These are phyloP conservation scores for Exophiala xenobiotica DNA, from an alignment of 2,329 filamentous ascomycete species.

Conservation along the genomic window DNA sequence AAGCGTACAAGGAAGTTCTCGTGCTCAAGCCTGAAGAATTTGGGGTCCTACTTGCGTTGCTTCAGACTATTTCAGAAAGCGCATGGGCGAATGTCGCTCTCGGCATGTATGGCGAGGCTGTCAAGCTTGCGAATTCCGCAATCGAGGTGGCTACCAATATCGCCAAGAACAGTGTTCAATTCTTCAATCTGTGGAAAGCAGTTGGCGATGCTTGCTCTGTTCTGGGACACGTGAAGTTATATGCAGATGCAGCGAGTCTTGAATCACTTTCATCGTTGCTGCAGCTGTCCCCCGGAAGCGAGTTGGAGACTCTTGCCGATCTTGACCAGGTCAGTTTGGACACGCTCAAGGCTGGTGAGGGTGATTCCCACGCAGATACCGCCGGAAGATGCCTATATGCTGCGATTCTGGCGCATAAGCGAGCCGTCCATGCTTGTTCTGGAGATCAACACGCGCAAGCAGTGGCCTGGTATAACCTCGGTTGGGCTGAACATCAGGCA, in stretches of 20 bases:
- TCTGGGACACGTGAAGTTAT: conserved; percentile 75
- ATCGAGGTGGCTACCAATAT: conserved; percentile 67
- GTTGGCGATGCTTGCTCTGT: conserved; percentile 84
- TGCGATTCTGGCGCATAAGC: conserved; percentile 81
- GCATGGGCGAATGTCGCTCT: conserved; percentile 74
- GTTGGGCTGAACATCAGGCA: conserved; percentile 86
- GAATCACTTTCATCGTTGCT: conserved; percentile 18
- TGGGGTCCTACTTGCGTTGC: conserved; percentile 80
- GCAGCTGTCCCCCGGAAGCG: conserved; percentile 35
- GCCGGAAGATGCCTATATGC: conserved; percentile 62
- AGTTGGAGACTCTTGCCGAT: conserved; percentile 64
- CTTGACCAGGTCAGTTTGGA: conserved; percentile 58
- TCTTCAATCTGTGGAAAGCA: conserved; percentile 95
- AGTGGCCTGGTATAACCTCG: conserved; percentile 95
- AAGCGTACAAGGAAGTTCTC: conserved; percentile 73
- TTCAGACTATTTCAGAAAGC: conserved; percentile 84
- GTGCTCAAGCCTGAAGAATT: conserved; percentile 69
- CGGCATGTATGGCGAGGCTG: conserved; percentile 81
- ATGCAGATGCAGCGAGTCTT: conserved; percentile 62
- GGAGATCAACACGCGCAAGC: conserved; percentile 83
- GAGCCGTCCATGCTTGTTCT: conserved; percentile 70
- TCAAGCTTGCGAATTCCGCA: conserved; percentile 66
- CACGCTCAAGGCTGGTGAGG: conserved; percentile 30
- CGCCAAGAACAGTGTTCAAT: conserved; percentile 60
- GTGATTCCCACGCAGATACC: conserved; percentile 34